A percentile compares a stretch with the other conserved stretches of the same genome.
Conservation (phyloP, 495 filamentous ascomycete species). For the Neurospora intermedia region DNA sequence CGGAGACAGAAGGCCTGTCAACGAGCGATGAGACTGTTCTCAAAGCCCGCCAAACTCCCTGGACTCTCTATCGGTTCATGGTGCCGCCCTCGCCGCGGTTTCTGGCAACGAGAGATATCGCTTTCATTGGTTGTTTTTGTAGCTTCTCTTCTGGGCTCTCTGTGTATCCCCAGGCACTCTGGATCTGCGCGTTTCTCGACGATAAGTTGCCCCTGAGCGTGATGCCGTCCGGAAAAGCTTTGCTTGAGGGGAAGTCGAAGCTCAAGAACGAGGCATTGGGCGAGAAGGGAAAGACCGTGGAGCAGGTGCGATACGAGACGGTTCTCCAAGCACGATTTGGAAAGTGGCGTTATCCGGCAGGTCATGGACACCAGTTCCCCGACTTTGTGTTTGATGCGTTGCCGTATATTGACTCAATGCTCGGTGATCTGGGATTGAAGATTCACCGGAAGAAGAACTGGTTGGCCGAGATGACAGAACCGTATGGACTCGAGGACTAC, state of each 20-base stretch:
- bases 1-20: slow-evolving; percentile 24
- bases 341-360: slow-evolving; percentile 55
- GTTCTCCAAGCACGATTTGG: slow-evolving; percentile 57
- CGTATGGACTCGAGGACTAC: slow-evolving; percentile 54
- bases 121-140: slow-evolving; percentile 54
- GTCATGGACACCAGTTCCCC: slow-evolving; percentile 51
- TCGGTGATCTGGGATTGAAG: slow-evolving; percentile 51
- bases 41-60: slow-evolving; percentile 28
- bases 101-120: slow-evolving; percentile 46
- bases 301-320: slow-evolving; percentile 40
- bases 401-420: slow-evolving; percentile 66
- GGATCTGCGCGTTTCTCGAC: slow-evolving; percentile 54
- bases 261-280: neutral
- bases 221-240: slow-evolving; percentile 4
- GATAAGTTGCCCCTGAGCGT: slow-evolving; percentile 22
- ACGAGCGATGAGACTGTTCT: slow-evolving; percentile 25
- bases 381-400: slow-evolving; percentile 69
- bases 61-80: slow-evolving; percentile 57
- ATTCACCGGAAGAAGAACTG: slow-evolving; percentile 34
- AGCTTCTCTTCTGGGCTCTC: slow-evolving; percentile 52
- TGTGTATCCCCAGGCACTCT: slow-evolving; percentile 60
- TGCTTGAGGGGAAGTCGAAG: neutral
- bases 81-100: slow-evolving; percentile 47
- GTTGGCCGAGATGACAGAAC: slow-evolving; percentile 40
- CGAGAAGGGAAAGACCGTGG: slow-evolving; percentile 13